Conservation (phyloP, 495 filamentous ascomycete genomes). For the Podospora comata region DNA sequence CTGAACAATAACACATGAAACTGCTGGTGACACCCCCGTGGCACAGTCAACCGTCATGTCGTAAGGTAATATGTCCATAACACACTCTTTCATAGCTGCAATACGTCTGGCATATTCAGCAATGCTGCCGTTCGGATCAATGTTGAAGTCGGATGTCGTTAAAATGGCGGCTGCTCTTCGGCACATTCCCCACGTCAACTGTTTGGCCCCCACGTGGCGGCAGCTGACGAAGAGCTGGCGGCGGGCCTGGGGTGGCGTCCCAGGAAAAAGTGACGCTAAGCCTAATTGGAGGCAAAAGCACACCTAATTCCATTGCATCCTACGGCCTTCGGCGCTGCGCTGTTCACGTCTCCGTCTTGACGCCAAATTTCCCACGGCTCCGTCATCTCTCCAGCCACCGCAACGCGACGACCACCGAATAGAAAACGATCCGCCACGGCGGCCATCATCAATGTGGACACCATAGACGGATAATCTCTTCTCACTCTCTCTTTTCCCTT, state of each 20-base stretch:
- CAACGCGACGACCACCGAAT: neutral
- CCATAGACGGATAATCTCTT: conserved; percentile 12
- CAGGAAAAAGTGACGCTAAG: conserved; percentile 3
- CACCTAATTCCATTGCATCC: conserved; percentile 10
- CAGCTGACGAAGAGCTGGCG: conserved; percentile 5
- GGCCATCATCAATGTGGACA: conserved; percentile 22
- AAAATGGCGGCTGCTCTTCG: neutral
- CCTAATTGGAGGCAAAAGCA: conserved; percentile 10
- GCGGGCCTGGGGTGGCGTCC: neutral
- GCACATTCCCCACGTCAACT: neutral
- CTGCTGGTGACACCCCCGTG: too few species aligned
- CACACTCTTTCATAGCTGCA: too few species aligned
- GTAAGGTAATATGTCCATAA: too few species aligned
- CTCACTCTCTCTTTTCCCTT: neutral
- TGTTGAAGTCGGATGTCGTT: neutral
- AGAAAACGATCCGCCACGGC: neutral
- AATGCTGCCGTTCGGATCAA: neutral
- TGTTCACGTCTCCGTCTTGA: neutral
- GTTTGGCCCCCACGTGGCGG: conserved; percentile 8
- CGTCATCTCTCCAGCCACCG: neutral
- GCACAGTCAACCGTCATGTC: too few species aligned
- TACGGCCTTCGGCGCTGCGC: neutral
- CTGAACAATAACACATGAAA: too few species aligned
- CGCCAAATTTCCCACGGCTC: neutral
- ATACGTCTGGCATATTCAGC: too few species aligned